These are phyloP conservation scores for Alternaria gaisen DNA, from an alignment of 2,329 filamentous ascomycete species.

Conservation along the genomic window DNA sequence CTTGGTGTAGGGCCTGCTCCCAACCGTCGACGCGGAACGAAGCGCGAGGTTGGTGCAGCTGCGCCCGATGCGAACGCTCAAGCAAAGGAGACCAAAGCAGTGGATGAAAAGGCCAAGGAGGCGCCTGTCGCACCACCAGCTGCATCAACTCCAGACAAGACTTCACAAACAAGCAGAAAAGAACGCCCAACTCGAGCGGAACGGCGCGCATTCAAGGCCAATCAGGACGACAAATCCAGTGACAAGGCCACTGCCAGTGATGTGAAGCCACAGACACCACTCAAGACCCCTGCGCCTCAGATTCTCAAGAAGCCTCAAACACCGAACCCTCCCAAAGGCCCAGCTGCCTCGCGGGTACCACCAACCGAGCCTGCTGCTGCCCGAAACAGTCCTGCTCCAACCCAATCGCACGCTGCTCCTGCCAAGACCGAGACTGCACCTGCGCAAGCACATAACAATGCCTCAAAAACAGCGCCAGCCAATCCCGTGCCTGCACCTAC, in stretches of 20 bases:
- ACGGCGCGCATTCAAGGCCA: slow-evolving; percentile 51
- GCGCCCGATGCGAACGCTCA: slow-evolving; percentile 30
- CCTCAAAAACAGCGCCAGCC: slow-evolving; percentile 23
- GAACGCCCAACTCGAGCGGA: slow-evolving; percentile 51
- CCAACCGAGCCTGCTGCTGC: slow-evolving; percentile 42
- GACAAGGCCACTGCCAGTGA: slow-evolving; percentile 33
- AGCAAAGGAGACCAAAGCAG: slow-evolving; percentile 37
- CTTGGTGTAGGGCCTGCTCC: slow-evolving; percentile 61
- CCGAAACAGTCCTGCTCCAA: slow-evolving; percentile 25
- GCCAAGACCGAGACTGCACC: slow-evolving; percentile 26
- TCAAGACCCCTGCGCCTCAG: slow-evolving; percentile 44
- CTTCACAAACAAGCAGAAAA: slow-evolving; percentile 45
- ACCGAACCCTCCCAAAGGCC: slow-evolving; percentile 41
- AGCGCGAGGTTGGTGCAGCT: slow-evolving; percentile 43
- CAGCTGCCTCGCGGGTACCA: slow-evolving; percentile 38
- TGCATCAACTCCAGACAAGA: slow-evolving; percentile 36
- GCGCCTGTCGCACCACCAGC: slow-evolving; percentile 23
- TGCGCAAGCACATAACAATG: slow-evolving; percentile 10
- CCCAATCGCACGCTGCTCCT: slow-evolving; percentile 27
- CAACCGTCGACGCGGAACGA: slow-evolving; percentile 54
- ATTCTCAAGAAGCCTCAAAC: slow-evolving; percentile 53
- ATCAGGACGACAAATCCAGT: slow-evolving; percentile 45
- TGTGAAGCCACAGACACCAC: slow-evolving; percentile 34
- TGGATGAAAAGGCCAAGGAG: slow-evolving; percentile 44
- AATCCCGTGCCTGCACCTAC: slow-evolving; percentile 41